Conservation (phyloP, 371 early-diverging fungal species). For the Rhizopus stolonifer region DNA sequence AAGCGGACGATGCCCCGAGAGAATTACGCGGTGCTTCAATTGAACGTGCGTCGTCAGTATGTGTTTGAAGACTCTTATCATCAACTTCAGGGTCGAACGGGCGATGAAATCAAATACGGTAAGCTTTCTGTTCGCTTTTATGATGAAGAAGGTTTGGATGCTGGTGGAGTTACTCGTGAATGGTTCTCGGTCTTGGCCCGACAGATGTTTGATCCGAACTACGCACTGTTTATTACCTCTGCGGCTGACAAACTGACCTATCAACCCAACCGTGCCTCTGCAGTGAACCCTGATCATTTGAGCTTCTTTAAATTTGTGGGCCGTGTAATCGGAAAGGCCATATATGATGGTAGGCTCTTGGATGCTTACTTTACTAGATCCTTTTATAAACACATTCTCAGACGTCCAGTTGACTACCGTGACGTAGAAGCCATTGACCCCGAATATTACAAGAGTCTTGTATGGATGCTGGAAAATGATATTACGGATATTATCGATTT, state of each 20-base stretch:
- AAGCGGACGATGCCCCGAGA: conserved; percentile 71
- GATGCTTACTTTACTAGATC: conserved; percentile 98
- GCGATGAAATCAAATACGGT: conserved; percentile 92
- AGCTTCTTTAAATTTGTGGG: conserved; percentile 98
- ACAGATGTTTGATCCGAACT: conserved; percentile 99
- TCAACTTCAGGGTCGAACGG: conserved; percentile 86
- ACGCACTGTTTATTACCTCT: conserved; percentile 95
- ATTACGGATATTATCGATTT: conserved; percentile 94
- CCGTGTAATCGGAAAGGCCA: conserved; percentile 97
- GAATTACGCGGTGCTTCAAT: conserved; percentile 70
- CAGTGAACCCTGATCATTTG: conserved; percentile 95
- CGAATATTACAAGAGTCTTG: conserved; percentile 94
- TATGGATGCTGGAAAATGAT: conserved; percentile 97
- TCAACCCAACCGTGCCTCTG: conserved; percentile 95
- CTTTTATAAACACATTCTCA: conserved; percentile 97
- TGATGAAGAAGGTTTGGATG: conserved; percentile 98
- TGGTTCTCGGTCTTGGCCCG: conserved; percentile 97
- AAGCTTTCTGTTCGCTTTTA: conserved; percentile 94
- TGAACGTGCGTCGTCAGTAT: conserved; percentile 91
- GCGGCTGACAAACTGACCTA: conserved; percentile 95
- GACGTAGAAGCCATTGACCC: conserved; percentile 98
- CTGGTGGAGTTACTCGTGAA: conserved; percentile 98
- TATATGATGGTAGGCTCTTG: conserved; percentile 92
- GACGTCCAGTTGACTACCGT: conserved; percentile 86
- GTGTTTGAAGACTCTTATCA: conserved; percentile 98